Percentiles rank a stretch among this genome's conserved stretches.
Evolutionary conservation across 2,329 filamentous ascomycete genomes (phyloP).

Genomic region (Niveomyces coronatus): DNA sequence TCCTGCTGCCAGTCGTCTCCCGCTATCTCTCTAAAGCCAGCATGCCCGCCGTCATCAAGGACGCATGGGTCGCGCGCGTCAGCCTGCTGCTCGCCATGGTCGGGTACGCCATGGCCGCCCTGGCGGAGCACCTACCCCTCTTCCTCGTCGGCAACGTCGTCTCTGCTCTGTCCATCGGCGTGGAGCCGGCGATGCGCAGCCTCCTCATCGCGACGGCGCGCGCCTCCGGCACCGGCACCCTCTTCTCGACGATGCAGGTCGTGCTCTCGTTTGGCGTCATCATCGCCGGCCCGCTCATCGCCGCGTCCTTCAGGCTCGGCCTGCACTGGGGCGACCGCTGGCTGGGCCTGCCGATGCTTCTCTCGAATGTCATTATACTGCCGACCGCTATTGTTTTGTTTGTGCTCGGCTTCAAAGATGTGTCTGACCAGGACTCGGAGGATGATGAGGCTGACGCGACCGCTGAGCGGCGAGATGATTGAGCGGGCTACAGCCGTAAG

Average conservation of each 20-base stretch:
- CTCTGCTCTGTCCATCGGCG: not conserved
- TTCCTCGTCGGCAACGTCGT: not conserved
- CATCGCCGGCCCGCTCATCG: not conserved
- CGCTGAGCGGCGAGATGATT: no score
- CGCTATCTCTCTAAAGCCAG: not conserved
- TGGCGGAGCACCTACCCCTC: not conserved
- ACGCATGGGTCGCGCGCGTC: not conserved
- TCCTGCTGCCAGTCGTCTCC: not conserved
- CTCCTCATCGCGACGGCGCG: not conserved
- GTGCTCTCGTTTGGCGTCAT: not conserved
- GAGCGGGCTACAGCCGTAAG: no score
- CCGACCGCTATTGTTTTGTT: not conserved
- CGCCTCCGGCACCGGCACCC: not conserved
- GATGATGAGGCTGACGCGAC: no score
- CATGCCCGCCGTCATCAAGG: not conserved
- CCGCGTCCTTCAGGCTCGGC: not conserved
- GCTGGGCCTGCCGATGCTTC: not conserved
- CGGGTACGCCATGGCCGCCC: not conserved
- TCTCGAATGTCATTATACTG: not conserved
- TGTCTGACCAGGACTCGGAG: not conserved
- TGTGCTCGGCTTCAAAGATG: not conserved
- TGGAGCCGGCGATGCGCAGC: not conserved
- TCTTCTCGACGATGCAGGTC: not conserved
- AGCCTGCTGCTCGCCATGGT: not conserved
- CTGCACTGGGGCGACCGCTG: not conserved